Conservation (phyloP, 2,329 filamentous ascomycete species). For the Ceratocystis cubensis region DNA sequence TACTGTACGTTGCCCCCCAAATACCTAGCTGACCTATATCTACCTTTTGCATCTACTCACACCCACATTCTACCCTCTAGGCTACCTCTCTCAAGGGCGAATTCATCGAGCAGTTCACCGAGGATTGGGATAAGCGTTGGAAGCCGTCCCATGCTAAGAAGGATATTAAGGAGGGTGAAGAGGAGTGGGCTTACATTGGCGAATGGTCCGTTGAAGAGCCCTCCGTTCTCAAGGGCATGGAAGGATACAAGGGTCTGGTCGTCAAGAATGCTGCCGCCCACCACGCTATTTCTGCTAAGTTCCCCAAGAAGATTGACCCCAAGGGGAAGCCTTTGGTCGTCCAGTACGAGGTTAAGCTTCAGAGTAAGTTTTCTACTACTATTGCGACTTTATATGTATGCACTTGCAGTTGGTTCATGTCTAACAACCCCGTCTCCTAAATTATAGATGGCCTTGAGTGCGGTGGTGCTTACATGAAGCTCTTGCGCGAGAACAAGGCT, state of each 20-base stretch:
- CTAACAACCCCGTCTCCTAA: neutral
- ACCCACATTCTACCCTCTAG: constrained; percentile 35
- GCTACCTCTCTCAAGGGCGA: constrained; percentile 79
- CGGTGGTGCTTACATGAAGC: constrained; percentile 97
- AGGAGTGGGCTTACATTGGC: constrained; percentile 96
- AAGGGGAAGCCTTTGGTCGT: constrained; percentile 95
- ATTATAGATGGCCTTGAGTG: constrained; percentile 77
- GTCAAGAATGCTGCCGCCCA: constrained; percentile 97
- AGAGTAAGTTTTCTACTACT: constrained; percentile 51
- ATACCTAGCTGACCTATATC: neutral
- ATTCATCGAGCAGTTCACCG: constrained; percentile 97
- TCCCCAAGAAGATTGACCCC: constrained; percentile 91
- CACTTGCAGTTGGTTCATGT: neutral
- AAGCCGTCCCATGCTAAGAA: constrained; percentile 95
- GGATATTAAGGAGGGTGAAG: constrained; percentile 56
- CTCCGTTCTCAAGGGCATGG: constrained; percentile 74
- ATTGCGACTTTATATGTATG: neutral
- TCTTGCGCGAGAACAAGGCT: constrained; percentile 92
- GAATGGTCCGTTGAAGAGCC: constrained; percentile 97
- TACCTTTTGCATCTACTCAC: no score
- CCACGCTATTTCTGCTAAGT: constrained; percentile 98
- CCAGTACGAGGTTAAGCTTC: constrained; percentile 98
- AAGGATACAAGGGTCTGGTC: constrained; percentile 91
- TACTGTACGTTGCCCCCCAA: constrained; percentile 51
- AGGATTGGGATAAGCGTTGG: constrained; percentile 90